phyloP scores from a whole-genome alignment of 2,329 filamentous ascomycete species.

The Beauveria scarabaeidicola region DNA sequence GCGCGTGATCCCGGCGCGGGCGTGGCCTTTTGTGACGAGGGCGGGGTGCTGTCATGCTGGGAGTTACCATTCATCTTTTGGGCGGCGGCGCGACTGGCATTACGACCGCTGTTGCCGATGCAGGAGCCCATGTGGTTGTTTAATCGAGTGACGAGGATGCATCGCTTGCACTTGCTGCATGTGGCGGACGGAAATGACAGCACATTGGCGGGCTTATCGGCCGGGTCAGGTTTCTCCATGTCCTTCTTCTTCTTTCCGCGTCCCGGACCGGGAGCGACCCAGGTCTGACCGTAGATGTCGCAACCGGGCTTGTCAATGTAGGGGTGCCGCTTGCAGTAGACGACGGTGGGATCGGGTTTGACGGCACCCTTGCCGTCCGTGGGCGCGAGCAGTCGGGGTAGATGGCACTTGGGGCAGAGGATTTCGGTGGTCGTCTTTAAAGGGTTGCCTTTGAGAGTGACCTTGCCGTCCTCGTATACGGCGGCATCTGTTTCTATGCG shows the following conservation, averaged over 20 bases:
- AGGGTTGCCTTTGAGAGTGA: constrained; percentile 63
- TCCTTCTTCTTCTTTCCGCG: constrained; percentile 75
- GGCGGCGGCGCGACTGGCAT: constrained; percentile 52
- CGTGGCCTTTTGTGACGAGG: constrained; percentile 55
- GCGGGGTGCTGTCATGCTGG: constrained; percentile 49
- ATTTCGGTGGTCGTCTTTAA: constrained; percentile 64
- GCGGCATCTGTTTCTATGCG: constrained; percentile 59
- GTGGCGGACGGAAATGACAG: constrained; percentile 57
- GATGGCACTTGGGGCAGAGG: constrained; percentile 64
- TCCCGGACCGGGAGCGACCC: constrained; percentile 61
- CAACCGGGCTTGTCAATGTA: constrained; percentile 69
- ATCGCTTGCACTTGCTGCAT: constrained; percentile 59
- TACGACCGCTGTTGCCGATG: constrained; percentile 57
- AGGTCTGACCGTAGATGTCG: constrained; percentile 77
- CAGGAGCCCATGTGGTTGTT: constrained; percentile 63
- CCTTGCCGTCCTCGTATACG: constrained; percentile 60
- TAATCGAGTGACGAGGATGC: constrained; percentile 55
- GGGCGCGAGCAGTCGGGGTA: constrained; percentile 64
- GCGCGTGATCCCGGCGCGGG: constrained; percentile 46
- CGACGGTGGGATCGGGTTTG: constrained; percentile 56
- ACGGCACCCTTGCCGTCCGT: constrained; percentile 59
- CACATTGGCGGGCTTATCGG: constrained; percentile 52
- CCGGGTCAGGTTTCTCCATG: constrained; percentile 50
- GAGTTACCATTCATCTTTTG: constrained; percentile 54
- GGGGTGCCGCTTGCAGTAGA: constrained; percentile 72